These are phyloP conservation scores for Bipolaris oryzae DNA, from an alignment of 2,329 filamentous ascomycete genomes.

Conservation along the genomic window DNA sequence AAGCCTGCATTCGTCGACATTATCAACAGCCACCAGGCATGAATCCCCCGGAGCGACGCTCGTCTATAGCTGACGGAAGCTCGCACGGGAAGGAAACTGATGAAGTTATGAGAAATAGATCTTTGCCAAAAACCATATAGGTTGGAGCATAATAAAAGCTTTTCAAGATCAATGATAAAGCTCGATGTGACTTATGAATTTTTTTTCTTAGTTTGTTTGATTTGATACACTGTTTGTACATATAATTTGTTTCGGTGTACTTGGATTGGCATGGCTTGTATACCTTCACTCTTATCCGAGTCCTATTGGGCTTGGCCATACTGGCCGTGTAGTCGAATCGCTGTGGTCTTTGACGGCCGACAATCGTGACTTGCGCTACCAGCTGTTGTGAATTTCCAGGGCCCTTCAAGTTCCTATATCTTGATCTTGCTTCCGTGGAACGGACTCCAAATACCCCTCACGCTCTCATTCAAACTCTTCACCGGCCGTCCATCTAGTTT, in stretches of 20 bases:
- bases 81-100: not conserved
- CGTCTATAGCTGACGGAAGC: constrained; percentile 44
- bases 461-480: constrained; percentile 66
- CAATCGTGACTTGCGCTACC: not conserved
- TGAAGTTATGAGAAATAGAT: constrained; percentile 5
- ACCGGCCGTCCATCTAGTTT: constrained; percentile 62
- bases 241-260: constrained; percentile 17
- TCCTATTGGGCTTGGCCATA: not conserved
- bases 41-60: constrained; percentile 44
- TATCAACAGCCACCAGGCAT: constrained; percentile 63
- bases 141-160: constrained; percentile 11
- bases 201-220: not conserved
- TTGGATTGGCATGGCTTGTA: not conserved
- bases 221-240: constrained; percentile 32
- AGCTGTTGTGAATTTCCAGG: too few species aligned
- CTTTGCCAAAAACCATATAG: constrained; percentile 3
- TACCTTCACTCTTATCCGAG: not conserved
- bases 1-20: constrained; percentile 89
- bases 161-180: not conserved
- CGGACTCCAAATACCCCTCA: constrained; percentile 69
- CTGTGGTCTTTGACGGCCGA: not conserved
- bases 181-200: not conserved
- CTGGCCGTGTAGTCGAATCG: not conserved
- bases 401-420: constrained; percentile 26
- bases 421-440: constrained; percentile 61